Conservation (phyloP, 2,329 filamentous ascomycete genomes). For the Sphaerulina musiva region DNA sequence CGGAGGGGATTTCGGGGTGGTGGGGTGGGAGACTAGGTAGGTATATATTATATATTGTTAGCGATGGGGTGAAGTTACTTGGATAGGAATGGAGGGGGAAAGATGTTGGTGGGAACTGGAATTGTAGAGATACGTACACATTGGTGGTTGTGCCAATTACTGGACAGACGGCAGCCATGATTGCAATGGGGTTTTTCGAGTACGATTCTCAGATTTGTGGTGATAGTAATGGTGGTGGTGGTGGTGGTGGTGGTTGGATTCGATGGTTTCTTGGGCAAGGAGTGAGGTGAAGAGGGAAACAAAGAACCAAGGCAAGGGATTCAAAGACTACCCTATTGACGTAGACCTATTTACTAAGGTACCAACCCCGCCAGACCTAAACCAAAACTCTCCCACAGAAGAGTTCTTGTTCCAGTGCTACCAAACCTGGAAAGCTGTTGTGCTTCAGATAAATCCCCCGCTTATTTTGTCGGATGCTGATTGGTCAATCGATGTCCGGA, state of each 20-base stretch:
- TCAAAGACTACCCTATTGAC: too few relatives aligned
- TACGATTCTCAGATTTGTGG: too few relatives aligned
- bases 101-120: background rate
- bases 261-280: background rate
- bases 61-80: background rate
- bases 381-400: background rate
- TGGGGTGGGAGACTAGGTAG: slow-evolving; percentile 35
- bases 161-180: slow-evolving; percentile 20
- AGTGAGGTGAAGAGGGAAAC: background rate
- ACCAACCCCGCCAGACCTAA: background rate
- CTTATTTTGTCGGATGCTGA: slow-evolving; percentile 4
- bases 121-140: slow-evolving; percentile 18
- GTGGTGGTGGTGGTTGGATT: background rate
- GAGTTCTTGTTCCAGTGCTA: background rate
- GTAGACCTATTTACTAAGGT: too few relatives aligned
- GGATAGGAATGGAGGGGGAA: too few relatives aligned
- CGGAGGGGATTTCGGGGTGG: slow-evolving; percentile 33
- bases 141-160: slow-evolving; percentile 36
- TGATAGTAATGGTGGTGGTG: too few relatives aligned
- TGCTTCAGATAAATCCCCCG: slow-evolving; percentile 1
- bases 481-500: slow-evolving; percentile 1
- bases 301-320: too few relatives aligned
- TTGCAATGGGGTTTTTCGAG: background rate
- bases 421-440: slow-evolving; percentile 2
- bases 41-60: background rate